These are phyloP conservation scores for Xerocomellus chrysenteron DNA, from an alignment of 768 basidiomycete genomes.

Conservation along the genomic window DNA sequence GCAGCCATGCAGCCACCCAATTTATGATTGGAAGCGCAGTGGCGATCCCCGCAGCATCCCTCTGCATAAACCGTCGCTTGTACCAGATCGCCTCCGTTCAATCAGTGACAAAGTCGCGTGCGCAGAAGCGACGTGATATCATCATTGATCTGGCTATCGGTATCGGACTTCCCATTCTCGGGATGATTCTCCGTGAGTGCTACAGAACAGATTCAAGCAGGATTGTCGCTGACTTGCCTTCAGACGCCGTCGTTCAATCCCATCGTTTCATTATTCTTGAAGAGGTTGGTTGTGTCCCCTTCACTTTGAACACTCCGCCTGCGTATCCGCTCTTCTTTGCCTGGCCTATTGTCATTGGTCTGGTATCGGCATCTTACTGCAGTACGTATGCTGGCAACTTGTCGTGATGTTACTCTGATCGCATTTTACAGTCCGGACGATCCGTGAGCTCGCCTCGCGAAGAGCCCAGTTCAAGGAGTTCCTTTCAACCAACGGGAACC, in stretches of 20 bases:
- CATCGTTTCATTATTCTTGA: slow-evolving; percentile 51
- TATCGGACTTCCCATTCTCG: slow-evolving; percentile 45
- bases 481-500: slow-evolving; percentile 37
- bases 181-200: slow-evolving; percentile 46
- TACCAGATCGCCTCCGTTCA: slow-evolving; percentile 39
- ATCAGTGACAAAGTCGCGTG: slow-evolving; percentile 48
- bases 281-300: slow-evolving; percentile 47
- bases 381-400: slow-evolving; percentile 27
- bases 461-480: slow-evolving; percentile 37
- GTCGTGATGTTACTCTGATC: not conserved
- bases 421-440: slow-evolving; percentile 23
- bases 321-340: slow-evolving; percentile 35
- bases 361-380: slow-evolving; percentile 40
- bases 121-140: slow-evolving; percentile 42
- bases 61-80: slow-evolving; percentile 39
- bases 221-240: not conserved
- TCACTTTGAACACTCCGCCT: slow-evolving; percentile 35
- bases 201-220: too few species aligned
- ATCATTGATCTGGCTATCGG: slow-evolving; percentile 47
- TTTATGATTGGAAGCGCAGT: slow-evolving; percentile 13
- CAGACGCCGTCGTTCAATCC: slow-evolving; percentile 53
- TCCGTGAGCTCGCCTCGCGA: slow-evolving; percentile 32
- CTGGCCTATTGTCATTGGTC: slow-evolving; percentile 44
- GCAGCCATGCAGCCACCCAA: slow-evolving; percentile 13
- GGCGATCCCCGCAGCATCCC: slow-evolving; percentile 28